These are phyloP conservation scores for Pholiota microspora DNA, from an alignment of 768 basidiomycete genomes.

Conservation along the genomic window DNA sequence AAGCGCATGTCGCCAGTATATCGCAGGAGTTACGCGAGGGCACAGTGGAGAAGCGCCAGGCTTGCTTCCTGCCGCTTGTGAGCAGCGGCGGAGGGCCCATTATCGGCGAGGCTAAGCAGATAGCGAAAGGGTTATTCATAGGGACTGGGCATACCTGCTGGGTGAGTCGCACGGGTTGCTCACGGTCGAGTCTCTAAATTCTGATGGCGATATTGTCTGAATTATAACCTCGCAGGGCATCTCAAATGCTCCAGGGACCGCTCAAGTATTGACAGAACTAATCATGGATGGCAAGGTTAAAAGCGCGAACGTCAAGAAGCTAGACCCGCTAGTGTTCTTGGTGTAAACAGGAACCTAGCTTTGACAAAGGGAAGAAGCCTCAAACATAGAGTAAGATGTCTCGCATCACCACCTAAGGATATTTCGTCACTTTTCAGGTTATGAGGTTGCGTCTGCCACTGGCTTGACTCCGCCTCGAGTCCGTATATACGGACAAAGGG, in stretches of 20 bases:
- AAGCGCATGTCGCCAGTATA: conserved; percentile 57
- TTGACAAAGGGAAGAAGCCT: too few species aligned
- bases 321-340: conserved; percentile 26
- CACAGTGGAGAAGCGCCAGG: conserved; percentile 49
- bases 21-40: conserved; percentile 57
- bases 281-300: conserved; percentile 64
- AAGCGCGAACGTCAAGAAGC: conserved; percentile 51
- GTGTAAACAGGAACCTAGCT: not conserved
- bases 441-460: too few species aligned
- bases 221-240: too few species aligned
- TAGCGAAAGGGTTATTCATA: conserved; percentile 64
- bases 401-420: too few species aligned
- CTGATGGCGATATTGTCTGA: too few species aligned
- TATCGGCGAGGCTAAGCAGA: conserved; percentile 55
- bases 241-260: conserved; percentile 84
- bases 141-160: conserved; percentile 82
- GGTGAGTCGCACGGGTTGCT: conserved; percentile 45
- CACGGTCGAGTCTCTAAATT: too few species aligned
- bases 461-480: too few species aligned
- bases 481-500: not conserved
- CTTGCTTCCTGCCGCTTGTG: conserved; percentile 77
- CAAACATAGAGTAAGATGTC: too few species aligned
- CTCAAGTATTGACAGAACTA: conserved; percentile 66
- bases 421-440: too few species aligned
- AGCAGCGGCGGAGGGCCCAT: conserved; percentile 63